Base-by-base conservation (phyloP, 139 green algal genomes). In the Gonium pectorale region DNA sequence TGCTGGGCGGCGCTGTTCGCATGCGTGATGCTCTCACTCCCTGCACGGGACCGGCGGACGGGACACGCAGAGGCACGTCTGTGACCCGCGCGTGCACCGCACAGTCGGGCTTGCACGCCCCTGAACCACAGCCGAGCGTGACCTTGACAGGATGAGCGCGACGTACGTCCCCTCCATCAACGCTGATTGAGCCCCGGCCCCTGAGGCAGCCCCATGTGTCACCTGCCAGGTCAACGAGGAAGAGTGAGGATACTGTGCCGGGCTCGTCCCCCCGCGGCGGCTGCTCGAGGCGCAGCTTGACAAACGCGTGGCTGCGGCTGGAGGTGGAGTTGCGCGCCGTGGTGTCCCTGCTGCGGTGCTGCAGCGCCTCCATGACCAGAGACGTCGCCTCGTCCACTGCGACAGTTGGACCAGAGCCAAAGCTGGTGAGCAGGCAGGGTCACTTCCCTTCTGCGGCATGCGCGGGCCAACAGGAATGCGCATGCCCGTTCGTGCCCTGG, bases 291-390 rank as follows among this genome's bases (percentile, higher is more conserved):
- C 86, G 86, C 66, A 93, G 51, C 15, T 80, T 79, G 41, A 94
- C 83, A 22, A 99, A 92, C 19, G 94, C 94, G 91, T 99, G 96
- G 27, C 90, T 96, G 68, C 96, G 89, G 52, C 83, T 94, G 83
- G 71, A 92, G 79, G 86, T 92, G 56, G 94, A 88, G 90, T 99
- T 99, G 77, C 77, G 77, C 95, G 98, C 97, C 24, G 94, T 94
- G 41, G 95, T 98, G 86, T 98, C 95, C 17, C 94, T 92, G 41
- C 97, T 68, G 66, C 89, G 68, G 22, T 51, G 29, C 21, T 67
- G 17, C 26, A 86, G 52, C 33, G 67, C 67, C 29, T 38, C 66
- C 37, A 79, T 73, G 29, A 78, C 33, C 46, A 79, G 49, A 9
- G 22, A 2, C 3, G 69, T 29, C 17, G 52, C 66, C 40, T 56